Base-by-base conservation (phyloP, 2,329 filamentous ascomycete species). In the Exophiala spinifera region DNA sequence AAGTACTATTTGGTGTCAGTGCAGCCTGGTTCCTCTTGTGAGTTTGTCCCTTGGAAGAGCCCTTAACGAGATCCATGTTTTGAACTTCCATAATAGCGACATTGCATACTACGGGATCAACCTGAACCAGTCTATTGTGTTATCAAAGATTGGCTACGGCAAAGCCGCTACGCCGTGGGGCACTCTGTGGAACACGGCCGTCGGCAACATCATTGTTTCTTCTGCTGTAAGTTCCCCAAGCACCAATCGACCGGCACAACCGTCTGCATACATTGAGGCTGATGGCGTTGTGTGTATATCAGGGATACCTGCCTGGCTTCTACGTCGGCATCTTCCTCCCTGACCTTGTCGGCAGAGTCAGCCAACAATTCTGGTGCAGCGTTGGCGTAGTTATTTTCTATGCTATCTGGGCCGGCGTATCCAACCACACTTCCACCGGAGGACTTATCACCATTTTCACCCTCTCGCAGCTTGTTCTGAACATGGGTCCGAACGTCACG, bases 401-500 rank as follows among this genome's bases (percentile, higher is more conserved):
- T 52, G 64, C 63, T 17, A 64, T 69, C 37, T 64, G 67, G 52
- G 66, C 65, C 14, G 65, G 66, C n/a, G 62, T 62, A 2, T 62
- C 62, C 40, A 52, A 56, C n/a, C 58, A 66, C 40, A 59, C 65
- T 31, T 61, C 61, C 13, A 66, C 64, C 4, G 63, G 52, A n/a
- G 63, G 62, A 1, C 55, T 66, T 33, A 64, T 68, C 52, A 61
- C 63, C 3, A 57, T 68, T n/a, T 63, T 68, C 43, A 61, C 64
- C 28, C 63, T 70, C 6, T 69, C 66, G 37, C 64, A 65, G 34
- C 61, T 66, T 23, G 57, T 69, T 51, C 70, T 72, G 61, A 68
- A 52, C 31, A 45, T 72, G 42, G 67, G 82, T 10, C 81, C 81
- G 39, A 85, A 85, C 61, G 81, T 79, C 0, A 76, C 84, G 10